Evolutionary conservation across 1,284 basidiomycete genomes (phyloP).

Genomic region (Meripilus lineatus): DNA sequence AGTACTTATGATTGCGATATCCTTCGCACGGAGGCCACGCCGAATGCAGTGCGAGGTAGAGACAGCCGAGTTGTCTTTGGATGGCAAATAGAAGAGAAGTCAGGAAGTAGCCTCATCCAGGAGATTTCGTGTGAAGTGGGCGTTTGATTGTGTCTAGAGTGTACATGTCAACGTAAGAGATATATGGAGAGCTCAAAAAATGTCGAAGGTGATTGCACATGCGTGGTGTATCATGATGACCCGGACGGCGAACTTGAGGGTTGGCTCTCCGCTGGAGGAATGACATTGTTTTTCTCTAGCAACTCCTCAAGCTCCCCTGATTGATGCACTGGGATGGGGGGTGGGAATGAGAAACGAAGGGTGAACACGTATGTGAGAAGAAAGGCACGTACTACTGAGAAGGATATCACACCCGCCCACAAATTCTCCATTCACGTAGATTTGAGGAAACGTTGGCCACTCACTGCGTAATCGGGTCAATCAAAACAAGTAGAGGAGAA

Average conservation of each 20-base stretch:
- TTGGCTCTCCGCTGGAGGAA: conserved; percentile 35
- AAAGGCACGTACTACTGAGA: conserved; percentile 71
- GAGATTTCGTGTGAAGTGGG: too few species aligned
- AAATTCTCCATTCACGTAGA: conserved; percentile 94
- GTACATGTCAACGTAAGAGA: too few species aligned
- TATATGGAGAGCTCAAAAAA: too few species aligned
- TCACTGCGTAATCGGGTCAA: conserved; percentile 48
- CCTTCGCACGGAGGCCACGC: too few species aligned
- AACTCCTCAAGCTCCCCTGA: conserved; percentile 89
- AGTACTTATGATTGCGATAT: too few species aligned
- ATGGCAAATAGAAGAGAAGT: too few species aligned
- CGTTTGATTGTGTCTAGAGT: too few species aligned
- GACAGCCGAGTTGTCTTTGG: too few species aligned
- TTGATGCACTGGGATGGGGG: conserved; percentile 76
- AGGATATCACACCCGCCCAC: conserved; percentile 97
- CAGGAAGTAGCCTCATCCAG: too few species aligned
- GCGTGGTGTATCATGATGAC: too few species aligned
- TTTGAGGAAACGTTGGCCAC: conserved; percentile 97
- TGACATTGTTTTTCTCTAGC: conserved; percentile 68
- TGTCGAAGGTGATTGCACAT: too few species aligned
- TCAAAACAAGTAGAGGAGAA: conserved; percentile 21
- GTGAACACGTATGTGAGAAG: conserved; percentile 4
- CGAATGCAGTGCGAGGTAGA: too few species aligned
- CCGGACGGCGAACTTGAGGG: conserved; percentile 2
- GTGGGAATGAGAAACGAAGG: background rate